phyloP scores from a whole-genome alignment of 768 basidiomycete genomes.

The Podaxis sp. region DNA sequence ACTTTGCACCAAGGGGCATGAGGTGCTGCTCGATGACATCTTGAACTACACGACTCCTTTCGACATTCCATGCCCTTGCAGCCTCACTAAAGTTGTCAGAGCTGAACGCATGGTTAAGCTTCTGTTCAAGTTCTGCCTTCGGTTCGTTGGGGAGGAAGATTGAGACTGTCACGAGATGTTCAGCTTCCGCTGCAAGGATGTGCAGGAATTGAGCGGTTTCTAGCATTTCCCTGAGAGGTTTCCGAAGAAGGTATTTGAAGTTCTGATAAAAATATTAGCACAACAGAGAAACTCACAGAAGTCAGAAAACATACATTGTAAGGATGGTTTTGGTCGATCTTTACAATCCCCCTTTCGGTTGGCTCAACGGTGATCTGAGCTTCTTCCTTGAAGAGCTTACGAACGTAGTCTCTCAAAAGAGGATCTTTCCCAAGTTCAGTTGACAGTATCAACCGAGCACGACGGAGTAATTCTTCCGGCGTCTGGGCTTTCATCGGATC shows the following conservation, averaged over 20 bases:
- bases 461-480: slow-evolving; percentile 64
- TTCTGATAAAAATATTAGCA: slow-evolving; percentile 43
- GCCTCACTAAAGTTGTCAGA: slow-evolving; percentile 84
- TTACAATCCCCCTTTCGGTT: slow-evolving; percentile 78
- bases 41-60: slow-evolving; percentile 73
- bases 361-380: slow-evolving; percentile 78
- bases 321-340: slow-evolving; percentile 70
- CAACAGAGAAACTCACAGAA: not conserved
- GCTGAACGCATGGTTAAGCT: slow-evolving; percentile 75
- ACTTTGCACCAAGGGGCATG: slow-evolving; percentile 81
- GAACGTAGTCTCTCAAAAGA: slow-evolving; percentile 71
- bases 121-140: slow-evolving; percentile 65
- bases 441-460: slow-evolving; percentile 78
- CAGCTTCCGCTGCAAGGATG: slow-evolving; percentile 87
- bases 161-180: slow-evolving; percentile 75
- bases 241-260: slow-evolving; percentile 91
- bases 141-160: slow-evolving; percentile 62
- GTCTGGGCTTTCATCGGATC: slow-evolving; percentile 53
- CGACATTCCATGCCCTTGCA: slow-evolving; percentile 87
- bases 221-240: slow-evolving; percentile 67
- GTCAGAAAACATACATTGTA: slow-evolving; percentile 51
- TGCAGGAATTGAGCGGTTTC: slow-evolving; percentile 80
- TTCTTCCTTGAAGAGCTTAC: slow-evolving; percentile 68
- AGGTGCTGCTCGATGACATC: slow-evolving; percentile 78
- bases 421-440: slow-evolving; percentile 95